phyloP scores from a whole-genome alignment of 345 rosid genomes.

The Anacardium occidentale region DNA sequence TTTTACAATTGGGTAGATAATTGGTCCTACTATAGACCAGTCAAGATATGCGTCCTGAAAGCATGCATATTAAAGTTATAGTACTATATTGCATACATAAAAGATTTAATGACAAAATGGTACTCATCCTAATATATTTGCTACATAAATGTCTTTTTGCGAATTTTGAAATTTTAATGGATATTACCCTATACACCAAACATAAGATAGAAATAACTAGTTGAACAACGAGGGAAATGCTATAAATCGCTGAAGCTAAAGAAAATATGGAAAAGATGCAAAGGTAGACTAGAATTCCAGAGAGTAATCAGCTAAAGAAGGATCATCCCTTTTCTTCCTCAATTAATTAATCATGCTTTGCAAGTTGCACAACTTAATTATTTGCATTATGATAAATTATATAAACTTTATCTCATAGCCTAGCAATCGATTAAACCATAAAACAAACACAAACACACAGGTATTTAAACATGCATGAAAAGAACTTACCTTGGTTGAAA shows the following conservation, averaged over 20 bases:
- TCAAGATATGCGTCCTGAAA: not conserved
- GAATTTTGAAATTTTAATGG: not conserved
- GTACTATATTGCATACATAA: too few species aligned
- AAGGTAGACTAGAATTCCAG: not conserved
- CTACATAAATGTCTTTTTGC: not conserved
- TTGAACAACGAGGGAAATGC: not conserved
- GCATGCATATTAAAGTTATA: not conserved
- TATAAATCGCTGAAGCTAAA: not conserved
- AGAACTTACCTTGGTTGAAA: conserved; percentile 76
- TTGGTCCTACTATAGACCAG: not conserved
- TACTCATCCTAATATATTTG: not conserved
- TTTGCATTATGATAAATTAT: not conserved
- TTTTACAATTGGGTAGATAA: not conserved
- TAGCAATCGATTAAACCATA: not conserved
- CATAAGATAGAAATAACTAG: not conserved
- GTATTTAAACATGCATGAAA: not conserved
- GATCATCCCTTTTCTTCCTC: not conserved
- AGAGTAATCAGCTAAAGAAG: not conserved
- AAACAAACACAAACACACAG: not conserved
- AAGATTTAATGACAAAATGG: not conserved
- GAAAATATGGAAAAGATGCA: not conserved
- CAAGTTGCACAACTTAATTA: not conserved
- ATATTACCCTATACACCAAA: not conserved
- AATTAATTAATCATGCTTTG: not conserved
- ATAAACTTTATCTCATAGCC: not conserved